These are phyloP conservation scores for Fusarium mangiferae DNA, from an alignment of 2,329 filamentous ascomycete genomes.

Conservation along the genomic window DNA sequence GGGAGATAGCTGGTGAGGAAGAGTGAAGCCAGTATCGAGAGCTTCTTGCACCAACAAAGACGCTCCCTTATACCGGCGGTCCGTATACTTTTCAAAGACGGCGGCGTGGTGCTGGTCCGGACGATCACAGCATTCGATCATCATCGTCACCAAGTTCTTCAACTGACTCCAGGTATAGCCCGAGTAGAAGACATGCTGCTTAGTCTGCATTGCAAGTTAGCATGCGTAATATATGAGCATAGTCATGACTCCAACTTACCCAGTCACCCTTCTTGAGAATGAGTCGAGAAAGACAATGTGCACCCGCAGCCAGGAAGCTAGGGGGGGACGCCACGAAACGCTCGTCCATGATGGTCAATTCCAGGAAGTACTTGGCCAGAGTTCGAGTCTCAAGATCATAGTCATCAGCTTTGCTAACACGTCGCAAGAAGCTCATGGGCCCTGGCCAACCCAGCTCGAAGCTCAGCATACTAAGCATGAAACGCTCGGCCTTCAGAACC, in stretches of 20 bases:
- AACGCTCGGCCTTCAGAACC: constrained; percentile 95
- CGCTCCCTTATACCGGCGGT: constrained; percentile 87
- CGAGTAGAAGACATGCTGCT: constrained; percentile 89
- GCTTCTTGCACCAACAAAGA: constrained; percentile 83
- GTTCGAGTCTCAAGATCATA: constrained; percentile 97
- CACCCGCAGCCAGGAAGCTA: constrained; percentile 89
- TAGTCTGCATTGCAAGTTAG: constrained; percentile 67
- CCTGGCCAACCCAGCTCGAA: constrained; percentile 99
- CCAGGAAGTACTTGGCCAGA: constrained; percentile 96
- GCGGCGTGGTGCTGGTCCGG: constrained; percentile 84
- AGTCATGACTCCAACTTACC: constrained; percentile 67
- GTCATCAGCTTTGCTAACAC: constrained; percentile 98
- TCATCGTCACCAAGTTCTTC: constrained; percentile 77
- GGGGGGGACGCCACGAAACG: constrained; percentile 92
- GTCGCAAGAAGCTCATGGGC: constrained; percentile 96
- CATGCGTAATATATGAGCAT: not conserved
- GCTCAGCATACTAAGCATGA: constrained; percentile 96
- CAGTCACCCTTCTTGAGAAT: constrained; percentile 93
- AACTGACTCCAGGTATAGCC: constrained; percentile 91
- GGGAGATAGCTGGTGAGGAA: constrained; percentile 56
- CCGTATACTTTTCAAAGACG: constrained; percentile 91
- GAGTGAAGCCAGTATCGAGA: constrained; percentile 68
- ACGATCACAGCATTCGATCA: constrained; percentile 88
- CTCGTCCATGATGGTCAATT: constrained; percentile 97
- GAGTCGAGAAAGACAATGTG: constrained; percentile 89